Conservation (phyloP, 345 rosid genomes). For the Citrus glauca region DNA sequence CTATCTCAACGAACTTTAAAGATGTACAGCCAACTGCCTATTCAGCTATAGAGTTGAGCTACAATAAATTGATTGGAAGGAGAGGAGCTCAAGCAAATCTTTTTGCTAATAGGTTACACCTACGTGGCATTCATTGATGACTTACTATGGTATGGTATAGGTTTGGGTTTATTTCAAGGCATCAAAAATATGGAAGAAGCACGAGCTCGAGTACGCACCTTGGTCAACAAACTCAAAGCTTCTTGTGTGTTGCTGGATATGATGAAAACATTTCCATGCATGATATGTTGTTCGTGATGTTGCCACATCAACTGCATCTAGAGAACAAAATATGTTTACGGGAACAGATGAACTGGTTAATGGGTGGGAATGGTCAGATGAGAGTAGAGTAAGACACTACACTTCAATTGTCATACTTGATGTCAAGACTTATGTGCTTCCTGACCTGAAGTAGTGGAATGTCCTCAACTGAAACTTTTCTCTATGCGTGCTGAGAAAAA, state of each 20-base stretch:
- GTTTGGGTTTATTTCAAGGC: no score
- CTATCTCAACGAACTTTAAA: slow-evolving; percentile 9
- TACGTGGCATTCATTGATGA: rapidly evolving
- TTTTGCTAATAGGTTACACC: no score
- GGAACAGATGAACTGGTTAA: not conserved
- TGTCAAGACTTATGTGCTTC: not conserved
- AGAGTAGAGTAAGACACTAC: rapidly evolving
- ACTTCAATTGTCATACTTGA: not conserved
- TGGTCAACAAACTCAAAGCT: no score
- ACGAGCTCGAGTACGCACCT: no score
- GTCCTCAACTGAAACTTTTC: not conserved
- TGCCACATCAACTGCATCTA: not conserved
- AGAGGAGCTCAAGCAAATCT: not conserved
- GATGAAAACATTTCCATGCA: no score
- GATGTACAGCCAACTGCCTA: not conserved
- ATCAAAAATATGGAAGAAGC: no score
- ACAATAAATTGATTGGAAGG: slow-evolving; percentile 16
- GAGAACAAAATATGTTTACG: not conserved
- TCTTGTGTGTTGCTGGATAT: no score
- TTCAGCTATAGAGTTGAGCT: slow-evolving; percentile 16
- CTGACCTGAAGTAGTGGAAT: not conserved
- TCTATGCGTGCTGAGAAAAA: not conserved
- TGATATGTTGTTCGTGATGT: no score
- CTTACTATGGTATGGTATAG: no score
- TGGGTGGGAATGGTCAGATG: not conserved